Percentiles rank a stretch among this genome's conserved stretches.
These are phyloP conservation scores for Pichia californica DNA, from an alignment of 805 yeast species.

Conservation along the genomic window DNA sequence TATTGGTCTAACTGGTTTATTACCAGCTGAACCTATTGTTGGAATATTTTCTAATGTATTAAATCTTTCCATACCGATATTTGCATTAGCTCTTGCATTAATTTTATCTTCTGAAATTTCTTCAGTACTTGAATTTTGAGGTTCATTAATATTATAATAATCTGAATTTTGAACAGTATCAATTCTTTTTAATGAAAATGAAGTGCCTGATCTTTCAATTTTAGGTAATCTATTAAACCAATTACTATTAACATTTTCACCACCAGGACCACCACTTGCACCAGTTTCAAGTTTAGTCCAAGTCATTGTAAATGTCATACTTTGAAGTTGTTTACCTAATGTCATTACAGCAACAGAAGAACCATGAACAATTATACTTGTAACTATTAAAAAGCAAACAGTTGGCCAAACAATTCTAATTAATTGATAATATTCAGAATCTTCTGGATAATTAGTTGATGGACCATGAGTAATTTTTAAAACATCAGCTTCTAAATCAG, in stretches of 20 bases:
- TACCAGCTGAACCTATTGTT: constrained; percentile 18
- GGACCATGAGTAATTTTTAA: constrained; percentile 32
- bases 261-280: constrained; percentile 33
- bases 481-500: constrained; percentile 31
- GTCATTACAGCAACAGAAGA: constrained; percentile 54
- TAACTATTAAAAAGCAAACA: constrained; percentile 45
- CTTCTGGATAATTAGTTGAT: constrained; percentile 25
- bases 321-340: constrained; percentile 79
- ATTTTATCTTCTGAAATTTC: constrained; percentile 12
- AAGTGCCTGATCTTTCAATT: constrained; percentile 62
- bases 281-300: constrained; percentile 62
- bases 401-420: constrained; percentile 42
- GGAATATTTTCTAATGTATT: constrained; percentile 3
- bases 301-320: constrained; percentile 89
- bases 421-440: constrained; percentile 24
- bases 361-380: constrained; percentile 56
- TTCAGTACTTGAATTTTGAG: constrained; percentile 11
- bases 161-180: constrained; percentile 45
- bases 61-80: constrained; percentile 13
- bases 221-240: constrained; percentile 89
- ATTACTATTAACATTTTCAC: constrained; percentile 50
- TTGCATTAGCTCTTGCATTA: constrained; percentile 20
- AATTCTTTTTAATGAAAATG: constrained; percentile 75
- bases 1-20: constrained; percentile 61
- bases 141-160: constrained; percentile 6